Evolutionary conservation across 2,329 filamentous ascomycete species (phyloP), one percentile per base, ranked within the genome.

Genomic region (Fusarium sp.): DNA sequence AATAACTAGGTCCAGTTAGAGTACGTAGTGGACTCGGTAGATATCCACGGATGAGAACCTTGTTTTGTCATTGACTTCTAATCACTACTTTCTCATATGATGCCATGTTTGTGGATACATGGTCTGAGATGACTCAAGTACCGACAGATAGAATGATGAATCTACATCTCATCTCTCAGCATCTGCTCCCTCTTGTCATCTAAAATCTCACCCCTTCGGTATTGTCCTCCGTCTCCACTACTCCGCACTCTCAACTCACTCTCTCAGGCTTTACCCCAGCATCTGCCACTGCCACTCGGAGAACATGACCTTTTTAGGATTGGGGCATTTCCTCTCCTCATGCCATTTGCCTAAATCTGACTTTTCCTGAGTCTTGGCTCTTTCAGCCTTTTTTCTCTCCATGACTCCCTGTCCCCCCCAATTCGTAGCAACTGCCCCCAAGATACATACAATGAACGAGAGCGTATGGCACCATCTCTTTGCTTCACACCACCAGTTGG

Each of bases 81-180:
- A 28, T 60, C 35, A 24, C 28, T 26, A 24, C 22, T 28, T 20
- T 20, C 26, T 49, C 33, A 48, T 33, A 71, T 74, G 55, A 65
- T 71, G 67, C 67, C 70, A 70, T 54, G 6, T 20, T 14, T 31
- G 33, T 66, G 51, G 48, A 44, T 57, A 41, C 41, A 63, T 72
- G 62, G 55, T 20, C 62, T 72, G 71, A 73, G 26, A 72, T 72
- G 71, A 62, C 58, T 74, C 67, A 72, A 69, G 68, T 74, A 66
- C 71, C 56, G 58, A 67, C 58, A 55, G 33, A 57, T 31, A 31
- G 33, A 33, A 33, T 33, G 12, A 48, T 48, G 45, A 48, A 58
- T 58, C 55, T 66, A 31, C 52, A 72, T 55, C 56, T 59, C 68
- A 63, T 72, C 44, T 69, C 42, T 47, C 47, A 24, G 28, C 36